Percentiles rank a stretch among this genome's conserved stretches.
Evolutionary conservation across 306 rosid genomes (phyloP).

Genomic region (Gynostemma pentaphyllum): DNA sequence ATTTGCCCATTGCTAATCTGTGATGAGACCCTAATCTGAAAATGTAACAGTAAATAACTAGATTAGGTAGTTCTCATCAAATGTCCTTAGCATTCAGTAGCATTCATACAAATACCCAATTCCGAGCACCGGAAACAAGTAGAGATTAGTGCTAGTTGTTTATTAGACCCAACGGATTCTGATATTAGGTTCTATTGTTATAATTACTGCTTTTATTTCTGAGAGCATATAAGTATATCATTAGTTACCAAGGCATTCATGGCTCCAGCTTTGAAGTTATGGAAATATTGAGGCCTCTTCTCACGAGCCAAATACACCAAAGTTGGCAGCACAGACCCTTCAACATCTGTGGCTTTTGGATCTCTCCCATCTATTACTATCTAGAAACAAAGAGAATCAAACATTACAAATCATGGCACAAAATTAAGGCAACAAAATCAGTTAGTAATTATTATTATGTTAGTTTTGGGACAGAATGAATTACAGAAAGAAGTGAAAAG

Average conservation of each 20-base stretch:
- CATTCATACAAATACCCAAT: background rate
- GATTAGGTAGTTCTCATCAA: background rate
- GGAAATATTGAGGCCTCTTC: slow-evolving; percentile 59
- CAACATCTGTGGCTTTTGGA: slow-evolving; percentile 33
- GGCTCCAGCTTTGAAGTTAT: slow-evolving; percentile 86
- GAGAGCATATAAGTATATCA: background rate
- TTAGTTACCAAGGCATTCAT: slow-evolving; percentile 73
- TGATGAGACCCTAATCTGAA: slow-evolving; percentile 80
- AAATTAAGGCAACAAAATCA: background rate
- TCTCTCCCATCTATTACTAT: slow-evolving; percentile 53
- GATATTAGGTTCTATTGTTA: background rate
- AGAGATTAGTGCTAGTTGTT: background rate
- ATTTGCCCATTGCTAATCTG: slow-evolving; percentile 60
- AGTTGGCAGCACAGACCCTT: slow-evolving; percentile 48
- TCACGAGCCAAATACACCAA: slow-evolving; percentile 76
- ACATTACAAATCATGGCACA: background rate
- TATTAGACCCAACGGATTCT: too few relatives aligned
- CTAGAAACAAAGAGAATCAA: slow-evolving; percentile 15
- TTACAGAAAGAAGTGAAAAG: too few relatives aligned
- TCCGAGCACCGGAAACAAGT: background rate
- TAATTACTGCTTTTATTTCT: background rate
- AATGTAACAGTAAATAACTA: background rate
- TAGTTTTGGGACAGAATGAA: background rate
- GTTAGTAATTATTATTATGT: too few relatives aligned
- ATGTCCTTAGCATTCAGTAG: background rate